Base-by-base conservation (phyloP, 2,329 filamentous ascomycete species). In the Monilinia fructicola region DNA sequence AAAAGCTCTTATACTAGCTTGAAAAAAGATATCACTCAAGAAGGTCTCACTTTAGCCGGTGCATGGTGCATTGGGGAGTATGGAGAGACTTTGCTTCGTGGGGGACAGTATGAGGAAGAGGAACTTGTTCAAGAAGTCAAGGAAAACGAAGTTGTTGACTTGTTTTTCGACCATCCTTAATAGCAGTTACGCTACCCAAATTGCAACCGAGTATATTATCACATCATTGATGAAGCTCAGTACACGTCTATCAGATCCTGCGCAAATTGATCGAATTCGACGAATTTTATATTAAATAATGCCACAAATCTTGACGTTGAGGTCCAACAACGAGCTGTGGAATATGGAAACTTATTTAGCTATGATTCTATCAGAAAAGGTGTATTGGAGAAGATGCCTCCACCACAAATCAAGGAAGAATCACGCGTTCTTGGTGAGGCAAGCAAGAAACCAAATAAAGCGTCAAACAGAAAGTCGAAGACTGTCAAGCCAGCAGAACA, bases 11-110 rank as follows among this genome's bases (percentile, higher is more conserved):
- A 97, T 77, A 83, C 88, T 26, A 91, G 90, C 69, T 81, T 99
- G 65, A 97, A 95, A 78, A 95, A 96, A 71, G 95, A 99, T 74
- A 97, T 99, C 73, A 97, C 94, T 2, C 95, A 99, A 77, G 96
- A 99, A 79, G 96, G 93, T 70, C 81, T 99, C 70, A 97, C 93
- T 11, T 85, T 98, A 69, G 93, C 94, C 60, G 95, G 92, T 48
- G 90, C 95, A 9, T 99, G 95, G 95, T 96, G 95, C 64, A 97
- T 99, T 77, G 95, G 96, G 75, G 95, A 99, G 80, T 99, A 93
- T 75, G 94, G 92, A 16, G 95, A 99, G 78, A 87, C 90, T 26
- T 83, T 99, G n/a, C 83, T 99, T 46, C 87, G 87, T 68, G 93
- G 93, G 46, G 93, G 93, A 1, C 90, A 95, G 74, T 97, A 96